Conservation (phyloP, 306 rosid genomes). For the Trifolium subterraneum region DNA sequence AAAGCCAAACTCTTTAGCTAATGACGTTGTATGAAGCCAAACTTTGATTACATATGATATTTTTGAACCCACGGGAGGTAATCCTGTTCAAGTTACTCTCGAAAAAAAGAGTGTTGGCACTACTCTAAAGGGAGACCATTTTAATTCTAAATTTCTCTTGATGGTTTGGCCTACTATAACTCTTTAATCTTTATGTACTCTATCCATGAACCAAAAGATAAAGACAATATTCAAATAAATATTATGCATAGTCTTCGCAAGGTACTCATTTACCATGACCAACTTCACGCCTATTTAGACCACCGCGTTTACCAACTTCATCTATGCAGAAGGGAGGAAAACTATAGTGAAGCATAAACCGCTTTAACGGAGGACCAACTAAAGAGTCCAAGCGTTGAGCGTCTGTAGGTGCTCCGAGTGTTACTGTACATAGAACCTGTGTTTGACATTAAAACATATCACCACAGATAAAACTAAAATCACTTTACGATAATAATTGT, state of each 20-base stretch:
- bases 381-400: slow-evolving; percentile 91
- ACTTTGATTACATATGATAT: not conserved
- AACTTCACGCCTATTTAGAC: slow-evolving; percentile 96
- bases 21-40: slow-evolving; percentile 18
- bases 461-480: slow-evolving; percentile 36
- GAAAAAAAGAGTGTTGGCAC: not conserved
- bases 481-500: not conserved
- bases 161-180: slow-evolving; percentile 7
- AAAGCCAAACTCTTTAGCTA: slow-evolving; percentile 6
- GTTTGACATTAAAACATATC: slow-evolving; percentile 36
- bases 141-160: slow-evolving; percentile 1
- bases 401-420: slow-evolving; percentile 93
- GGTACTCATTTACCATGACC: slow-evolving; percentile 83
- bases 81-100: not conserved
- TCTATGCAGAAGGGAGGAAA: slow-evolving; percentile 94
- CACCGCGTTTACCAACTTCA: slow-evolving; percentile 91
- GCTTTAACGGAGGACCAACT: slow-evolving; percentile 85
- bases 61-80: not conserved
- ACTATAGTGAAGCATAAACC: slow-evolving; percentile 98
- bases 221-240: not conserved
- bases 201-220: not conserved
- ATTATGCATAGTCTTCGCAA: slow-evolving; percentile 16
- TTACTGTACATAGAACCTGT: slow-evolving; percentile 95
- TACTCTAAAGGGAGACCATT: not conserved
- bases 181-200: not conserved